Evolutionary conservation across 352 stramenopile genomes (phyloP), one percentile per base, ranked within the genome.

Genomic region (Globisporangium perplexum): DNA sequence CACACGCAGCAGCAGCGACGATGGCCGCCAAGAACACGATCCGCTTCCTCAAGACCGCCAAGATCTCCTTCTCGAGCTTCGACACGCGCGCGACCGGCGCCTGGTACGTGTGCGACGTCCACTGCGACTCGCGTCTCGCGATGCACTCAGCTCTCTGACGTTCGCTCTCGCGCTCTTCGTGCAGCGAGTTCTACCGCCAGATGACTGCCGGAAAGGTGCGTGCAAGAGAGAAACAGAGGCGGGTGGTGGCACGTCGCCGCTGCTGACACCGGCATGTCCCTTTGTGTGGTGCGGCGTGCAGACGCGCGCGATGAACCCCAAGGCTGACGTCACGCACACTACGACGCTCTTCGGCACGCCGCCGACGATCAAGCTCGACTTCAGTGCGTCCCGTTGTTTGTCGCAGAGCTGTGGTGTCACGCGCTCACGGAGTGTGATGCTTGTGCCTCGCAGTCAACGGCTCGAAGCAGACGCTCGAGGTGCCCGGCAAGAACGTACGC

Each of bases 111-210:
- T 17, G 4, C 1, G 17, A 5, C 26, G 26, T 30, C n/a, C 8
- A 1, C 14, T 41, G 14, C 20, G 22, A 12, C 1, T 26, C 15
- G 18, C 12, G 14, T n/a, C 14, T 23, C 17, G 43, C 26, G 7
- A 44, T 15, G 39, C 10, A 11, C n/a, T 30, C 20, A 17, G 4
- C 28, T 4, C 7, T 6, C 17, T 23, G 20, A 7, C 12, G 42
- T 22, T 30, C 42, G n/a, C 12, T 2, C 20, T 31, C 20, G 7
- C 30, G 44, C 23, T 12, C 7, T 14, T 49, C 23, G 15, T 41
- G 47, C 20, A 92, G 83, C 66, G 83, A 94, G 69, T 92, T 94
- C 64, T 91, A 88, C 68, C 75, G 83, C 50, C 83, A 94, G 60
- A 56, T 94, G 73, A 81, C 68, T 30, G 83, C 83, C 3, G 63